Conservation (phyloP, 441 rosid genomes). For the Dalechampia spathulata region DNA sequence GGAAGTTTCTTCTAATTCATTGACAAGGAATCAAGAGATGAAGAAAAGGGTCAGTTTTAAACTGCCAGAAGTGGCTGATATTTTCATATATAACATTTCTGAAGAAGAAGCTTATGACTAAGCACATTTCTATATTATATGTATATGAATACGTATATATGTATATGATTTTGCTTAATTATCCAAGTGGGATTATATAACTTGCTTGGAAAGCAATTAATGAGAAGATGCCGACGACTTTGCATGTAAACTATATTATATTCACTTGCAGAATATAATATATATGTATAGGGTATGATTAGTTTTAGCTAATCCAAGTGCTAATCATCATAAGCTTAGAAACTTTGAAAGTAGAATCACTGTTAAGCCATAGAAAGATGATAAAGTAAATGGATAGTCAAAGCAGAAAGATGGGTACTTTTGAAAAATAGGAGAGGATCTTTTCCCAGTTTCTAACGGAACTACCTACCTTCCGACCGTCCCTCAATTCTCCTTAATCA, state of each 20-base stretch:
- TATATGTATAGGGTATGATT: too few species aligned
- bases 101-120: conserved; percentile 3
- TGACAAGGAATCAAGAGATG: conserved; percentile 8
- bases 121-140: too few species aligned
- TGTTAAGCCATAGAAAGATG: background rate
- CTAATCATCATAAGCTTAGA: background rate
- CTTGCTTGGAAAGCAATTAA: background rate
- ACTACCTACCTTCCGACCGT: conserved; percentile 13
- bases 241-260: background rate
- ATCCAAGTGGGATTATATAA: too few species aligned
- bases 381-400: background rate
- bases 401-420: background rate
- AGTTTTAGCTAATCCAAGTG: background rate
- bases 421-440: background rate
- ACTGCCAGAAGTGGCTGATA: conserved; percentile 35
- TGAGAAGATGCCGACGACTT: background rate
- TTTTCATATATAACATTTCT: conserved; percentile 21
- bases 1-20: background rate
- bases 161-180: background rate
- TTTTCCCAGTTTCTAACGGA: conserved; percentile 8
- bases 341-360: background rate
- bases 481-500: background rate
- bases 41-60: conserved; percentile 41
- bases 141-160: background rate
- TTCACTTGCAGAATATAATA: too few species aligned